Evolutionary conservation across 176 grass and related monocot species (phyloP).

Genomic region (Tillandsia leiboldiana): DNA sequence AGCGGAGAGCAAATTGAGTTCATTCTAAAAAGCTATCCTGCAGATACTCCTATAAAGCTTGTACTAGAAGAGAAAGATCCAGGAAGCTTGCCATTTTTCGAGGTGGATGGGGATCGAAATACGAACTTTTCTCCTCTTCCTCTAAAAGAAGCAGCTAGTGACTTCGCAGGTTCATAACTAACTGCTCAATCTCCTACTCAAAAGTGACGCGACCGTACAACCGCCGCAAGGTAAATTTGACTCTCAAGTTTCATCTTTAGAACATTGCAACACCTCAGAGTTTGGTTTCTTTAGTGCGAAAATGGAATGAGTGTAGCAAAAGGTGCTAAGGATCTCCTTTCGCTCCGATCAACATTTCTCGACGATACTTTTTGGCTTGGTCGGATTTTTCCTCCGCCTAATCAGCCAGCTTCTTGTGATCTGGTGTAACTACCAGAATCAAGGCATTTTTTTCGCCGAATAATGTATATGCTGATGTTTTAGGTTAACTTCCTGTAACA

Average conservation of each 20-base stretch:
- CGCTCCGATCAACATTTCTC: not conserved
- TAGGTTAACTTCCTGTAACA: too few species aligned
- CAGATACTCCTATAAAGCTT: slow-evolving; percentile 14
- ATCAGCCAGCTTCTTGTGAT: too few species aligned
- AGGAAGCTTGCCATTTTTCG: slow-evolving; percentile 16
- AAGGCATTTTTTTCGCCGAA: too few species aligned
- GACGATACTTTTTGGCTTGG: too few species aligned
- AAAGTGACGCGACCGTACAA: not conserved
- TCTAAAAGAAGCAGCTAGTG: slow-evolving; percentile 5
- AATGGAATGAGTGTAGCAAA: not conserved
- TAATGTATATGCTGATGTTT: too few species aligned
- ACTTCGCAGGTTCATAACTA: not conserved
- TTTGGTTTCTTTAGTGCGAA: not conserved
- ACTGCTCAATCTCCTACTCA: not conserved
- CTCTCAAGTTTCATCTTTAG: not conserved
- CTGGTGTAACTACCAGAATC: too few species aligned
- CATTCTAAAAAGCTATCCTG: slow-evolving; percentile 21
- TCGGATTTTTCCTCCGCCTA: too few species aligned
- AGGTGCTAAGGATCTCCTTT: too few species aligned
- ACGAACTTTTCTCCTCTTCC: not conserved
- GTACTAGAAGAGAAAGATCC: slow-evolving; percentile 18
- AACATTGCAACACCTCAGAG: not conserved
- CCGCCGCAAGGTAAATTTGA: too few species aligned
- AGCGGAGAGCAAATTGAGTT: slow-evolving; percentile 29
- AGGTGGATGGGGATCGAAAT: not conserved